Percentiles rank a stretch among this genome's conserved stretches.
phyloP scores from a whole-genome alignment of 495 filamentous ascomycete species.

The Aspergillus sparsus region DNA sequence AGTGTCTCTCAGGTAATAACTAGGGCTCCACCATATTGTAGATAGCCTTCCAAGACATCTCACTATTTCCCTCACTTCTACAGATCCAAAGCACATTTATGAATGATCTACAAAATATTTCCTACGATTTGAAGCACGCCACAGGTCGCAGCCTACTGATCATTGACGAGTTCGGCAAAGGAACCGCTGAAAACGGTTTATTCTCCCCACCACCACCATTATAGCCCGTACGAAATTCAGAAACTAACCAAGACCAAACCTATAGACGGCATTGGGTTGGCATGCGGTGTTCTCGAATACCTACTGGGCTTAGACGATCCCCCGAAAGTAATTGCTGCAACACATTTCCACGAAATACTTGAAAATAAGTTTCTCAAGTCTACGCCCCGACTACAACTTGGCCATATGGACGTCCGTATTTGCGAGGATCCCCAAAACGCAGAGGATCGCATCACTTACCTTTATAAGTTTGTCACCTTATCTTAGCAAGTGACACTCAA shows the following conservation, averaged over 20 bases:
- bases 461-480: constrained; percentile 64
- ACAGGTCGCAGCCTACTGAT: constrained; percentile 78
- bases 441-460: constrained; percentile 79
- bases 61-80: background rate
- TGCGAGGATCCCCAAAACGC: constrained; percentile 59
- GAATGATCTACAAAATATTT: constrained; percentile 87
- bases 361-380: constrained; percentile 65
- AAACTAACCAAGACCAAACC: background rate
- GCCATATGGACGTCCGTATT: constrained; percentile 84
- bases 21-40: background rate
- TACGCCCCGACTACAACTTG: constrained; percentile 65
- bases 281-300: constrained; percentile 77
- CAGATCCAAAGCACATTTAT: constrained; percentile 89
- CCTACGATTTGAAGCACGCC: constrained; percentile 72
- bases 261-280: constrained; percentile 81
- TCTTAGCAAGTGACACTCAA: background rate
- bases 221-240: background rate
- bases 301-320: constrained; percentile 61
- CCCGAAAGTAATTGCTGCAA: constrained; percentile 84
- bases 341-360: constrained; percentile 95
- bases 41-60: constrained; percentile 1
- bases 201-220: background rate
- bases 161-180: constrained; percentile 96
- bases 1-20: constrained; percentile 66
- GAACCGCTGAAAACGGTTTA: constrained; percentile 69